These are phyloP conservation scores for Emergomyces orientalis DNA, from an alignment of 2,329 filamentous ascomycete genomes.

Conservation along the genomic window DNA sequence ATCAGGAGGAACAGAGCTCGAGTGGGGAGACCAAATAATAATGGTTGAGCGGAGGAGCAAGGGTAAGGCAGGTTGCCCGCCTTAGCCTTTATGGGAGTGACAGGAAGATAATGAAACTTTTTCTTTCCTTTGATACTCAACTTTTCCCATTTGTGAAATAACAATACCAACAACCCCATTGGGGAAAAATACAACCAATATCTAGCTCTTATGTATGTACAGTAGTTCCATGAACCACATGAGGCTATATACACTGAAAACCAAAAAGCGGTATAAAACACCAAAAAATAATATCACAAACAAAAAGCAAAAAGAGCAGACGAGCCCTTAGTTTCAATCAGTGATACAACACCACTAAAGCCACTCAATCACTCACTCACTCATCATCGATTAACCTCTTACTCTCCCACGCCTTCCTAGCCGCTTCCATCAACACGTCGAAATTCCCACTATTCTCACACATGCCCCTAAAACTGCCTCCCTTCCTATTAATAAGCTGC, in stretches of 20 bases:
- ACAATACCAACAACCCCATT: no score
- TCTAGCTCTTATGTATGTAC: no score
- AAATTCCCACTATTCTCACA: constrained; percentile 59
- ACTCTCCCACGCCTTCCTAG: constrained; percentile 42
- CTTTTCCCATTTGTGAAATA: no score
- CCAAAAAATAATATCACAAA: not conserved
- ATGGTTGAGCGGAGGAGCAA: no score
- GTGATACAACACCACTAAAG: constrained; percentile 2
- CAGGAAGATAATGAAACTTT: no score
- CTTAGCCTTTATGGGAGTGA: no score
- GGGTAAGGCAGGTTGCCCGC: no score
- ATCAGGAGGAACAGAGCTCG: no score
- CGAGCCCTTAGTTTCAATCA: not conserved
- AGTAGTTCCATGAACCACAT: no score
- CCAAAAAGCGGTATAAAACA: not conserved
- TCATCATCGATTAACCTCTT: constrained; percentile 40
- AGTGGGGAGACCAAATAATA: no score
- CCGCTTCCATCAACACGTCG: constrained; percentile 47
- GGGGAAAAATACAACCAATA: not conserved
- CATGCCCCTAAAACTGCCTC: constrained; percentile 58
- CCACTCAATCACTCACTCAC: constrained; percentile 14
- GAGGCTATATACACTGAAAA: not conserved
- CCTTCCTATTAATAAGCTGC: constrained; percentile 63
- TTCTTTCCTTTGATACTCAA: no score
- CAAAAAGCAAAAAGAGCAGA: not conserved